These are phyloP conservation scores for Phytophthora ohioensis DNA, from an alignment of 352 stramenopile species.

Conservation along the genomic window DNA sequence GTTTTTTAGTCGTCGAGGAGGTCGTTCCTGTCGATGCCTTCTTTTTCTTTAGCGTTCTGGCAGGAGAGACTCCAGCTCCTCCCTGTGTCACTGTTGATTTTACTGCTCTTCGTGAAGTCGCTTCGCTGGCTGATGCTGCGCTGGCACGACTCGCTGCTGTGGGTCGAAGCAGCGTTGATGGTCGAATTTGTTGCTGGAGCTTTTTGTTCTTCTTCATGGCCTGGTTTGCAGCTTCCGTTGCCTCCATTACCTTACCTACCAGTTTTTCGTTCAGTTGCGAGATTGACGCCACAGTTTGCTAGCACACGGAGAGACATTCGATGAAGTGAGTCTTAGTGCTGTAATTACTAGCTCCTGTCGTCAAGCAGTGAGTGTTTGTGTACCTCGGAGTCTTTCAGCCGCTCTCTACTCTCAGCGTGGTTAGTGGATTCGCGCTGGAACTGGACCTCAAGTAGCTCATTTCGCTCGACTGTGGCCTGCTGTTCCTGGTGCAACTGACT, in stretches of 20 bases:
- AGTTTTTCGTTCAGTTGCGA: constrained; percentile 81
- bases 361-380: neutral
- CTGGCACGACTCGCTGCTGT: constrained; percentile 69
- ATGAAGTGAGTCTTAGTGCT: neutral
- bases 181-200: constrained; percentile 56
- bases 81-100: constrained; percentile 6
- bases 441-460: constrained; percentile 46
- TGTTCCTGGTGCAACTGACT: constrained; percentile 39
- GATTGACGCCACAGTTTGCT: constrained; percentile 74
- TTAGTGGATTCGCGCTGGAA: constrained; percentile 55
- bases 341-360: neutral
- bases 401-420: constrained; percentile 55
- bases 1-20: constrained; percentile 35
- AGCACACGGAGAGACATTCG: neutral
- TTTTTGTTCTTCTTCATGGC: constrained; percentile 67
- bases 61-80: neutral
- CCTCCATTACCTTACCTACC: constrained; percentile 68
- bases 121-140: constrained; percentile 26
- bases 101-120: constrained; percentile 26
- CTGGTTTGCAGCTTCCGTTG: constrained; percentile 62
- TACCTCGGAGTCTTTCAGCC: constrained; percentile 68
- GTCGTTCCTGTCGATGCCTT: constrained; percentile 22
- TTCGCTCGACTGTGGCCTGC: constrained; percentile 39
- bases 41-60: constrained; percentile 37
- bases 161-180: constrained; percentile 55